A percentile compares a stretch with the other conserved stretches of the same genome.
Conservation (phyloP, 139 green algal genomes). For the Picochlorum sp. region DNA sequence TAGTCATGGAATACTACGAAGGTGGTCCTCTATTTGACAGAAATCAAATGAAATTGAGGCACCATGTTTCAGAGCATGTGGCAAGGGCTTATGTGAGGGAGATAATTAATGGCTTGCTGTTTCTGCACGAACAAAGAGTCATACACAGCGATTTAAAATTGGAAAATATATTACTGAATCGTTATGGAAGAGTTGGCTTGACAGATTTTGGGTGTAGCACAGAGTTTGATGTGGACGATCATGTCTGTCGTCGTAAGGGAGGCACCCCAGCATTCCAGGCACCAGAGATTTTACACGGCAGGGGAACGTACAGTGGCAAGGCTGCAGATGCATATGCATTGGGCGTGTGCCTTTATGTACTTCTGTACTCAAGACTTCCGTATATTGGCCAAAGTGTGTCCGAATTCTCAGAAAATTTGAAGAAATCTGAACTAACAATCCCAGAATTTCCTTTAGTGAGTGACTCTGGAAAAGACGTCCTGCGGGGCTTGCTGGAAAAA, state of each 20-base stretch:
- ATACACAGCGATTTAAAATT: slow-evolving; percentile 83
- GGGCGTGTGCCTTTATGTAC: slow-evolving; percentile 72
- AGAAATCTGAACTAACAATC: slow-evolving; percentile 59
- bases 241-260: slow-evolving; percentile 39
- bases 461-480: slow-evolving; percentile 46
- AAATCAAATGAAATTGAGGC: slow-evolving; percentile 46
- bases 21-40: slow-evolving; percentile 63
- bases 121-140: slow-evolving; percentile 68
- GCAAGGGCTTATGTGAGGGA: slow-evolving; percentile 67
- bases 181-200: slow-evolving; percentile 49
- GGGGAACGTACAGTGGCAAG: slow-evolving; percentile 42
- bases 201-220: slow-evolving; percentile 79
- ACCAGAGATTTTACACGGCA: slow-evolving; percentile 51
- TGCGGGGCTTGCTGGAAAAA: slow-evolving; percentile 65
- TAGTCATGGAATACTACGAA: slow-evolving; percentile 82
- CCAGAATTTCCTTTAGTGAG: slow-evolving; percentile 36
- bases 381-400: slow-evolving; percentile 46
- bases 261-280: slow-evolving; percentile 66
- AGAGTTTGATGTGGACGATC: background rate
- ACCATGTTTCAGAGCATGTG: slow-evolving; percentile 55
- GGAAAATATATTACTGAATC: slow-evolving; percentile 71
- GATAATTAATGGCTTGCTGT: slow-evolving; percentile 60
- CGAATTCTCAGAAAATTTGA: slow-evolving; percentile 66
- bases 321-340: slow-evolving; percentile 74
- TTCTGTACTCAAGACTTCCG: slow-evolving; percentile 69